Evolutionary conservation across 75 land plant species (phyloP), one percentile per base, ranked within the genome.

Genomic region (Ceratopteris richardii): DNA sequence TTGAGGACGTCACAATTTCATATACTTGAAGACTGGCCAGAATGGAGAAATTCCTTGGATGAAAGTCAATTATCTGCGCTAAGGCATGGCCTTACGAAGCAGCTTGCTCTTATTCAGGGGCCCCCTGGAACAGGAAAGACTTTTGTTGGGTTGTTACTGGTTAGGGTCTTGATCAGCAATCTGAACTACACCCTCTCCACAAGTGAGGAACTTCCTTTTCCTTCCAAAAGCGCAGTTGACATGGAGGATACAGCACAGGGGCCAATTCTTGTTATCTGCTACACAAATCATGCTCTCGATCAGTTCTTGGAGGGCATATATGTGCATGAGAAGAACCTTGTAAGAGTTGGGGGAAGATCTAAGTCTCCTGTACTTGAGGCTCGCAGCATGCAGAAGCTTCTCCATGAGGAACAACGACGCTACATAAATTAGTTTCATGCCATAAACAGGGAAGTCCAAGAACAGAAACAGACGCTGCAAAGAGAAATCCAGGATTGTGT

Each of bases 51-150:
- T 22, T 29, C 44, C 44, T 24, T 69, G 9, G 72, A 69, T 56
- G 31, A 37, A 26, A 69, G 52, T 4, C 68, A 69, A 58, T 26
- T 31, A 24, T 23, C 30, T 24, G 72, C 68, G 10, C 0, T 69
- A 5, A 63, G 54, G 24, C 72, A 69, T 21, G 68, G 67, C 13
- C 19, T 63, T 4, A 69, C 72, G 25, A 69, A 69, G 22, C 54
- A 48, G 26, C 60, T 69, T 18, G 51, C 51, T 7, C 46, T 69
- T 17, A 69, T 69, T 30, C 72, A 63, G 24, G 72, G 72, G 13
- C 72, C 72, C 27, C 72, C 72, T 29, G 72, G 72, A 14, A 69
- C 72, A 19, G 68, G 68, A 13, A 69, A 69, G 29, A 69, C 72
- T 10, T 69, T 41, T 11, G 25, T 42, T n/a, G 73, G 73, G 17